Base-by-base conservation (phyloP, 2,329 filamentous ascomycete species). In the Curvularia hawaiiensis region DNA sequence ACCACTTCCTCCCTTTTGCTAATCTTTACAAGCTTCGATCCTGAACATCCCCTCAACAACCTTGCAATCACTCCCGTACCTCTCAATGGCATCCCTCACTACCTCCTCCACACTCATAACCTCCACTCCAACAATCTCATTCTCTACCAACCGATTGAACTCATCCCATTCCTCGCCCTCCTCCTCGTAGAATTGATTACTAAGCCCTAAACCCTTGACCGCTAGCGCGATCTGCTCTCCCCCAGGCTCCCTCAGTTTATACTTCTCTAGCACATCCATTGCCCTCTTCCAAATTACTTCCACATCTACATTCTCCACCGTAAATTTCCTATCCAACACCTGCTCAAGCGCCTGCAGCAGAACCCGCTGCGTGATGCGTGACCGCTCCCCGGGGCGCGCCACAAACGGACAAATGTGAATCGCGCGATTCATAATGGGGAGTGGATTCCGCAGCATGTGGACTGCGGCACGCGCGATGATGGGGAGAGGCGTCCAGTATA, bases 121-220 rank as follows among this genome's bases (percentile, higher is more conserved):
- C 35, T 68, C 14, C 12, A 76, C 68, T 0, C 72, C 73, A 10
- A 75, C 66, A 18, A 59, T 4, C 18, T 71, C 67, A 47, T 76
- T 76, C 54, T 73, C 66, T 7, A 71, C 59, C 56, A 69, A 14
- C 30, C 59, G 59, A 26, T 63, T 66, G 24, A 75, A 69, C 35
- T 68, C 59, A 18, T 69, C 66, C 24, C 56, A 66, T 31, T 58
- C 62, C 30, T 31, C 33, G 6, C 45, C 14, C 28, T 72, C 66
- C 3, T 51, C 67, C 43, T 74, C 73, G n/a, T 71, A 72, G 35
- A 75, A 77, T 51, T 77, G 72, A 41, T 68, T 67, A 50, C 65
- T 68, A 18, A 75, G 30, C 1, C 64, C 57, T 43, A 76, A 52
- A 0, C 74, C 73, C 41, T 68, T 70, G 61, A 75, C 70, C 1